Base-by-base conservation (phyloP, 2,329 filamentous ascomycete species). In the Aspergillus proliferans region DNA sequence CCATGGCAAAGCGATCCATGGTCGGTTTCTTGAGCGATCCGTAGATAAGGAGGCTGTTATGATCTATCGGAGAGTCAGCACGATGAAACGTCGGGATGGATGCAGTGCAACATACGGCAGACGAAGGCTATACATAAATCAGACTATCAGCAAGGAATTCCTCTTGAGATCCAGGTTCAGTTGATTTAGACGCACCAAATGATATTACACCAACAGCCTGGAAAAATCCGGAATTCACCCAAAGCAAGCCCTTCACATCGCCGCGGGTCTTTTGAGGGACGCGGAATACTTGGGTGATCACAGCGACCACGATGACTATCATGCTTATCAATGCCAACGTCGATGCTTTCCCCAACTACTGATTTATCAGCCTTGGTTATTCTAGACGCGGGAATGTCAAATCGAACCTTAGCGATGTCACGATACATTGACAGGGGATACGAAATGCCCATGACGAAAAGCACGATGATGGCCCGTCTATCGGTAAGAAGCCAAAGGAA, bases 161-260 rank as follows among this genome's bases (percentile, higher is more conserved):
- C 10, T 19, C 41, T 43, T 43, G 24, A 7, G 10, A 46, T 36
- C 3, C 6, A 24, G 41, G 33, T 43, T 43, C 14, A 12, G 41
- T 43, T 38, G 61, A 33, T 7, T 30, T 9, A 9, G 18, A 52
- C 80, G 43, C 76, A 93, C 88, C 91, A 68, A 98, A 98, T 4
- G 93, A 97, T 59, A 98, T 98, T 15, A 98, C 92, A 28, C 93
- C 93, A 61, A 98, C 90, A 19, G 93, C 92, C 69, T 97, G 91
- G 63, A 97, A 94, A 50, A 98, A 84, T 43, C 92, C 93, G 22
- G 79, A 77, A 62, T 95, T 94, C 58, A 97, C 77, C n/a, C 85
- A 82, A 49, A 96, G 72, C 34, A 84, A 80, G 48, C 79, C 81
- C 53, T 77, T 80, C 48, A 96, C 82, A 24, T 81, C 78, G 2